Evolutionary conservation across 2,329 filamentous ascomycete species (phyloP).

Genomic region (Claviceps sp.): DNA sequence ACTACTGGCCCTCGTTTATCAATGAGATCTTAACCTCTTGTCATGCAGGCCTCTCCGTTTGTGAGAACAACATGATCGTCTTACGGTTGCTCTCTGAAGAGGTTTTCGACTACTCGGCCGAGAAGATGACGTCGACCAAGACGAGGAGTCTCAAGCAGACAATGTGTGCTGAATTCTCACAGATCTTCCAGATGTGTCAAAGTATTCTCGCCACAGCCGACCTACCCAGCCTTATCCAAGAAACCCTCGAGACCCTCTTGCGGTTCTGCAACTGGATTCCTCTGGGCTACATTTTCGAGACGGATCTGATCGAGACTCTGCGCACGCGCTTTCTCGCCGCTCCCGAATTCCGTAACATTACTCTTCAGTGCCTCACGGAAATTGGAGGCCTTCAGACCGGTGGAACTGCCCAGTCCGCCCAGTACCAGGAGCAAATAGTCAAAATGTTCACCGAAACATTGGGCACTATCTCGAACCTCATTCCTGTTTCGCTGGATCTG

Average conservation of each 20-base stretch:
- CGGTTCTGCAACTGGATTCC: slow-evolving; percentile 99
- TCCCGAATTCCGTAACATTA: slow-evolving; percentile 92
- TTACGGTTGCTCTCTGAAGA: slow-evolving; percentile 90
- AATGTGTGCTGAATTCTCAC: slow-evolving; percentile 97
- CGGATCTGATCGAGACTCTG: slow-evolving; percentile 85
- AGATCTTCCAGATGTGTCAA: slow-evolving; percentile 94
- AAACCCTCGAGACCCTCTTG: slow-evolving; percentile 89
- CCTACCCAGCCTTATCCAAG: slow-evolving; percentile 79
- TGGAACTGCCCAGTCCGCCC: slow-evolving; percentile 47
- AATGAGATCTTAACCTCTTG: slow-evolving; percentile 98
- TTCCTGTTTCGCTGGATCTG: slow-evolving; percentile 78
- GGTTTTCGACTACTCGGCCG: slow-evolving; percentile 96
- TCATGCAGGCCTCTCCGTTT: slow-evolving; percentile 89
- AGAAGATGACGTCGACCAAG: slow-evolving; percentile 98
- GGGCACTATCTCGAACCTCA: slow-evolving; percentile 83
- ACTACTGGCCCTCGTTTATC: slow-evolving; percentile 99
- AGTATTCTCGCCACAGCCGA: slow-evolving; percentile 87
- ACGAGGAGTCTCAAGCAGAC: slow-evolving; percentile 93
- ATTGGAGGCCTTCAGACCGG: slow-evolving; percentile 89
- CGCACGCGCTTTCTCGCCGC: slow-evolving; percentile 84
- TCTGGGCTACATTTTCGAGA: slow-evolving; percentile 97
- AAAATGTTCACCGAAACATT: slow-evolving; percentile 98
- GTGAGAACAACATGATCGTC: slow-evolving; percentile 99
- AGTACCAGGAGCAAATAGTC: slow-evolving; percentile 90
- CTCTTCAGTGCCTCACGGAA: slow-evolving; percentile 91